A percentile compares a stretch with the other conserved stretches of the same genome.
These are phyloP conservation scores for Pseudogymnoascus sp. DNA, from an alignment of 2,329 filamentous ascomycete species.

Conservation along the genomic window DNA sequence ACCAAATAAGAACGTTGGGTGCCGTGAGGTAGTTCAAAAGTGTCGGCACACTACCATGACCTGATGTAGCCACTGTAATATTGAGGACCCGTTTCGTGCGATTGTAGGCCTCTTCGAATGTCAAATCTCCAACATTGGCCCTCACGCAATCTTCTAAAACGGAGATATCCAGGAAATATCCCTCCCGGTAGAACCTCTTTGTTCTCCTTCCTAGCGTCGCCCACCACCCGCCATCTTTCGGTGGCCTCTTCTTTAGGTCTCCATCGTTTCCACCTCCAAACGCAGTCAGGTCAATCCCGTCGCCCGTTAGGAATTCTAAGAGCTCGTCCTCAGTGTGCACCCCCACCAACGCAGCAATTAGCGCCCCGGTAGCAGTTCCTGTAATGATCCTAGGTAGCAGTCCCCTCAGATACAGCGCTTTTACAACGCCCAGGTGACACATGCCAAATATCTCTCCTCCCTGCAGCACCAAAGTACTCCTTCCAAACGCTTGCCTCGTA, in stretches of 20 bases:
- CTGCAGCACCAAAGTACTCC: constrained; percentile 78
- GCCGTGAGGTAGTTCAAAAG: constrained; percentile 89
- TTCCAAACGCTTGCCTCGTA: constrained; percentile 79
- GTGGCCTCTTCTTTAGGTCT: constrained; percentile 28
- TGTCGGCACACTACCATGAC: constrained; percentile 69
- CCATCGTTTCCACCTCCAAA: constrained; percentile 47
- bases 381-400: constrained; percentile 85
- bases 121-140: constrained; percentile 79
- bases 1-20: constrained; percentile 73
- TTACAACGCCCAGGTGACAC: constrained; percentile 85
- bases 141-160: constrained; percentile 79
- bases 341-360: constrained; percentile 82
- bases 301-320: constrained; percentile 66
- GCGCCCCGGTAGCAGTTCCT: constrained; percentile 80
- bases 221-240: constrained; percentile 31
- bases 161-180: constrained; percentile 76
- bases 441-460: constrained; percentile 88
- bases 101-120: constrained; percentile 87
- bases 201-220: constrained; percentile 60
- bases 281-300: constrained; percentile 74
- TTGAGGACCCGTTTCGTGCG: constrained; percentile 82
- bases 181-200: constrained; percentile 63
- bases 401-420: constrained; percentile 73
- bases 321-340: constrained; percentile 84
- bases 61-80: constrained; percentile 77